Base-by-base conservation (phyloP, 1,139 yeast species). In the Taphrina confusa region DNA sequence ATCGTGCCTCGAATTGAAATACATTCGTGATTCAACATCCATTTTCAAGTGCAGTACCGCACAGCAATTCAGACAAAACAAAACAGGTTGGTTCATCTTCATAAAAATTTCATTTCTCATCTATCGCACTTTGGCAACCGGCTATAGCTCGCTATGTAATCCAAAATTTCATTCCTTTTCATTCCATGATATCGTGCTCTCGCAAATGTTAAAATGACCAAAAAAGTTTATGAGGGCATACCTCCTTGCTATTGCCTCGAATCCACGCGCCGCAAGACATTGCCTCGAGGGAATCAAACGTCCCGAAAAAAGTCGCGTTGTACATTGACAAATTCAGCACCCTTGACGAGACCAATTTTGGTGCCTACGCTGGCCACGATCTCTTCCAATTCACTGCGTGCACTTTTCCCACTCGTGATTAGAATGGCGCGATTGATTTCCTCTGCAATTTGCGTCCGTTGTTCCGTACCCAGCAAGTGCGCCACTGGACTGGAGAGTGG, bases 371-470 rank as follows among this genome's bases (percentile, higher is more conserved):
- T 25, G n/a, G 54, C 60, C 31, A 56, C 54, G 20, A 56, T 56
- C 25, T 56, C 60, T 39, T 56, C 60, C 8, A 46, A 33, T 20
- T 56, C 54, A 6, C 52, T 44, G 31, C 60, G 28, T 12, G 54
- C 60, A 20, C 47, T 46, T 20, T 36, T 34, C n/a, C 60, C 60
- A 20, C 60, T 54, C n/a, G 61, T 59, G 34, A 64, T 71, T 60
- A 79, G 69, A 27, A 80, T 76, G 46, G 75, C 75, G 16, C 76
- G 69, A 62, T 78, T 78, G 46, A 80, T 67, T 51, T 75, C 75
- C 62, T 80, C 81, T 25, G 77, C 74, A 33, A 79, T 65, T 50
- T 73, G 74, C 1, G 67, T 65, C 20, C 77, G 69, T 49, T 76
- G 76, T 4, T 69, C 69, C 16, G 67, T 69, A 31, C 72, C 72